Evolutionary conservation across 768 basidiomycete species (phyloP), one percentile per base, ranked within the genome.

Genomic region (Pleurotus giganteus): DNA sequence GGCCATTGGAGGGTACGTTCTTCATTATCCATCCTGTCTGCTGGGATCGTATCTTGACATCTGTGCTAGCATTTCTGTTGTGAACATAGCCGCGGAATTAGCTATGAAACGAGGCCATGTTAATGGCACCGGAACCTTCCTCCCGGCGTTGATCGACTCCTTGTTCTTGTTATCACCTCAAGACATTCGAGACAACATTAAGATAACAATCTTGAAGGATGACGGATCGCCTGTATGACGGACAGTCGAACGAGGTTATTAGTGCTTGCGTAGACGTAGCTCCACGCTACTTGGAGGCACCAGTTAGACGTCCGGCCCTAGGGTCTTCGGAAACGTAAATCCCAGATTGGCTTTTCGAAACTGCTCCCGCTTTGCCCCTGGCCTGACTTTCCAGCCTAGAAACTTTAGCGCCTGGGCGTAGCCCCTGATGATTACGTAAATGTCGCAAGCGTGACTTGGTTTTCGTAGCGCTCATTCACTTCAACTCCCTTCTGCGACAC

Each of bases 1-100:
- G 1, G 81, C 93, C 0, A 72, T 94, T 23, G 83, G 86, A 45
- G 94, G 89, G 91, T 91, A 65, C 59, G 83, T 69, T 12, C 13
- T n/a, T 41, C 7, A 7, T 17, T 41, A 43, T n/a, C 5, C 36
- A 26, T 46, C 11, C 1, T 24, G 37, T 45, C 6, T 32, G 23
- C 32, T 50, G 26, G 4, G 42, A 42, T 4, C 12, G 13, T 46
- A 54, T 55, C 50, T 49, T 60, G 47, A 54, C 51, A 41, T 45
- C 43, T 26, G 23, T 57, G 42, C 11, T 63, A 85, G 85, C 1
- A 72, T 85, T 0, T 68, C 86, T 53, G 78, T 80, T 1, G 70
- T 86, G 60, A 87, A 81, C 5, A 67, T 87, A 27, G 86, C 84
- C 1, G 79, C 84, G 7, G 84, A 89, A 62, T 36, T 84, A 13